These are phyloP conservation scores for Xylaria venustula DNA, from an alignment of 495 filamentous ascomycete genomes.

Conservation along the genomic window DNA sequence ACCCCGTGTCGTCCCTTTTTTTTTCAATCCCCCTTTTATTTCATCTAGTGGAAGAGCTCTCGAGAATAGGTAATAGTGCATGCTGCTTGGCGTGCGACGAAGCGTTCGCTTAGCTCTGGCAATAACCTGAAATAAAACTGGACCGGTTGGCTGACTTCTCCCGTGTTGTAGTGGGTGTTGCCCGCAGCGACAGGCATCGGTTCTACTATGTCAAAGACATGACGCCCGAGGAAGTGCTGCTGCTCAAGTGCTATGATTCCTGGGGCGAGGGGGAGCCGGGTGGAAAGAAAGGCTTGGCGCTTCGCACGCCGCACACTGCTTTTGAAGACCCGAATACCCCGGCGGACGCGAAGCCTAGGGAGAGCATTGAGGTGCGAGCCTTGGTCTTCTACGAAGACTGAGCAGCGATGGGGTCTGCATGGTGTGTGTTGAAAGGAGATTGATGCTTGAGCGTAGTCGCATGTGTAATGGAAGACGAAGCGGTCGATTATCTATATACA, in stretches of 20 bases:
- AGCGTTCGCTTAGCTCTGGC: too few relatives aligned
- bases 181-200: slow-evolving; percentile 54
- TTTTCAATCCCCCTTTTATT: neutral
- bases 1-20: neutral
- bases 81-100: too few relatives aligned
- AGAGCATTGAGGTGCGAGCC: slow-evolving; percentile 88
- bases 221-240: slow-evolving; percentile 68
- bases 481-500: too few relatives aligned
- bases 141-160: too few relatives aligned
- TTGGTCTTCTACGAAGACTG: slow-evolving; percentile 68
- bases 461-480: too few relatives aligned
- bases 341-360: slow-evolving; percentile 56
- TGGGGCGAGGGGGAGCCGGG: slow-evolving; percentile 50
- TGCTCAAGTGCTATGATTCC: slow-evolving; percentile 82
- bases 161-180: slow-evolving; percentile 47
- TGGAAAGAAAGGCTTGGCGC: slow-evolving; percentile 51
- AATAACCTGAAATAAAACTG: too few relatives aligned
- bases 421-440: too few relatives aligned
- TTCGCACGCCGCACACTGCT: slow-evolving; percentile 78
- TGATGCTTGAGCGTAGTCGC: too few relatives aligned
- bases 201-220: slow-evolving; percentile 85
- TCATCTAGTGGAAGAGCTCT: too few relatives aligned
- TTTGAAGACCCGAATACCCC: slow-evolving; percentile 72
- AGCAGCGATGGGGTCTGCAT: too few relatives aligned
- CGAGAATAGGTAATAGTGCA: too few relatives aligned